Percentiles rank a stretch among this genome's conserved stretches.
These are phyloP conservation scores for Collybia mongolica DNA, from an alignment of 768 basidiomycete genomes.

Conservation along the genomic window DNA sequence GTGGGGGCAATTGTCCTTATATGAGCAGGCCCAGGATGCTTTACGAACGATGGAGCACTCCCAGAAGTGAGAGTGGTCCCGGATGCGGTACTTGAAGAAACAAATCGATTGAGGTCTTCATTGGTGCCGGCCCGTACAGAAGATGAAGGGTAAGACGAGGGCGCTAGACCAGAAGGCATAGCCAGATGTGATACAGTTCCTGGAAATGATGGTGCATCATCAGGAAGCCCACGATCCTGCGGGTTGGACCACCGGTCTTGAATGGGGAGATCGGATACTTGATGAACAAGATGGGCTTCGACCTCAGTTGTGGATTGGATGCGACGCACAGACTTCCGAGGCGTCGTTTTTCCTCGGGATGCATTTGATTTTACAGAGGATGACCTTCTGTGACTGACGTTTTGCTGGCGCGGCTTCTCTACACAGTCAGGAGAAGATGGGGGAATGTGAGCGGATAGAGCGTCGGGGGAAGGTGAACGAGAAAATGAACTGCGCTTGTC, in stretches of 20 bases:
- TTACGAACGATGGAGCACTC: conserved; percentile 80
- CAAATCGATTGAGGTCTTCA: conserved; percentile 84
- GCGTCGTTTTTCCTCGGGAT: conserved; percentile 32
- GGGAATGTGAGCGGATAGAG: conserved; percentile 2
- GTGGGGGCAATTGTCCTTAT: conserved; percentile 79
- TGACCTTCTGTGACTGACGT: conserved; percentile 27
- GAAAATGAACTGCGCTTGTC: conserved; percentile 21
- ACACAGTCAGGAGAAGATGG: conserved; percentile 19
- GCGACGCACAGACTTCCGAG: conserved; percentile 37
- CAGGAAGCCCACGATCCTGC: conserved; percentile 17
- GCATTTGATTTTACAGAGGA: conserved; percentile 14
- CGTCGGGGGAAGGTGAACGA: conserved; percentile 13
- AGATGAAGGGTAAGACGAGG: conserved; percentile 49
- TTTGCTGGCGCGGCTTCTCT: conserved; percentile 27
- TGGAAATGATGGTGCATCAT: conserved; percentile 20
- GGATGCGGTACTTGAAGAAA: conserved; percentile 83
- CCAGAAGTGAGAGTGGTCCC: conserved; percentile 73
- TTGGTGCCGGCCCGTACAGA: conserved; percentile 51
- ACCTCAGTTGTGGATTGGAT: conserved; percentile 39
- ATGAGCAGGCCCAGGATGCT: conserved; percentile 77
- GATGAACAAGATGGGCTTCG: conserved; percentile 36
- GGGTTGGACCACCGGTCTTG: conserved; percentile 30
- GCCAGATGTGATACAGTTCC: conserved; percentile 18
- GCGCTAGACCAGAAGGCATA: conserved; percentile 25
- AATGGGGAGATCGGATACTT: conserved; percentile 44